Evolutionary conservation across 73 alveolate species (phyloP).

Genomic region (Blepharisma japonicum): DNA sequence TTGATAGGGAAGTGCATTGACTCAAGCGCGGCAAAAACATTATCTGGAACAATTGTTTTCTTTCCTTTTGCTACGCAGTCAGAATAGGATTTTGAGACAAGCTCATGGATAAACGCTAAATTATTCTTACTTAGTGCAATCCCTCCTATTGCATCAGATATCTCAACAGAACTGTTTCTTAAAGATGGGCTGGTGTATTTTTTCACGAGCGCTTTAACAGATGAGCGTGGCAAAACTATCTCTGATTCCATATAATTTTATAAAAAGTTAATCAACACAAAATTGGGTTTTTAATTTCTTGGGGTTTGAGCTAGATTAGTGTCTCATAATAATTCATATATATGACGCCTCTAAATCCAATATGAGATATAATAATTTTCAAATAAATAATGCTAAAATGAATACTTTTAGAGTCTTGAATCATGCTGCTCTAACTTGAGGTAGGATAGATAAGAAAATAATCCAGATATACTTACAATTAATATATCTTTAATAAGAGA

Average conservation of each 20-base stretch:
- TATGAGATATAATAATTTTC: no score
- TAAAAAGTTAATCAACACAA: no score
- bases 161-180: background rate
- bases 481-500: no score
- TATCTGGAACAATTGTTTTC: constrained; percentile 17
- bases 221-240: constrained; percentile 3
- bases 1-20: background rate
- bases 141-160: background rate
- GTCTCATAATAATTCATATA: no score
- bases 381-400: no score
- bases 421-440: no score
- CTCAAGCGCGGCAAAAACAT: constrained; percentile 13
- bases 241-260: background rate
- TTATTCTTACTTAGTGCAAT: background rate
- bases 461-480: no score
- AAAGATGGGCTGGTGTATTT: constrained; percentile 1
- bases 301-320: no score
- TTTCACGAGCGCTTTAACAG: background rate
- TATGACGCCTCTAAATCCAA: no score
- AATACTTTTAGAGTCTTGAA: no score
- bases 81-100: background rate
- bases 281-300: no score
- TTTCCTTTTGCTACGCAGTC: constrained; percentile 1
- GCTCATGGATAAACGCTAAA: background rate
- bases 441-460: no score